These are phyloP conservation scores for Amanita exitialis DNA, from an alignment of 768 basidiomycete genomes.

Conservation along the genomic window DNA sequence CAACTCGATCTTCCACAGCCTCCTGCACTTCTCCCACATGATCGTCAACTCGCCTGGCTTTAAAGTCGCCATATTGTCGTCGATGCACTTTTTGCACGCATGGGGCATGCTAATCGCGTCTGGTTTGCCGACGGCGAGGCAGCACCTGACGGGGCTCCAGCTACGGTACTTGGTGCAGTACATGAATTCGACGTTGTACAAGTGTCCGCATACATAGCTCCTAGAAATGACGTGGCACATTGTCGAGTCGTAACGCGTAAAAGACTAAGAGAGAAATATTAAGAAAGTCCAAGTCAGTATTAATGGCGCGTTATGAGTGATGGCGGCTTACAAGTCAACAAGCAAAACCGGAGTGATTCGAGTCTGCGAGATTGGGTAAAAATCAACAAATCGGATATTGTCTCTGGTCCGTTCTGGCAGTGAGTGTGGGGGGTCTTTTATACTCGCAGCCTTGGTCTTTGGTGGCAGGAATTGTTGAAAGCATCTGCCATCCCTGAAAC, in stretches of 20 bases:
- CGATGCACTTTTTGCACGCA: slow-evolving; percentile 6
- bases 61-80: slow-evolving; percentile 2
- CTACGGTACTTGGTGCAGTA: slow-evolving; percentile 2
- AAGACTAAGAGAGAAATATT: too few relatives aligned
- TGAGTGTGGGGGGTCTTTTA: background rate
- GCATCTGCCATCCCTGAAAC: background rate
- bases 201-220: slow-evolving; percentile 2
- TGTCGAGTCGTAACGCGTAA: background rate
- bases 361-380: background rate
- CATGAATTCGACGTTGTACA: slow-evolving; percentile 6
- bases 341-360: background rate
- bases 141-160: background rate
- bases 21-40: slow-evolving; percentile 6
- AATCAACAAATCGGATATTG: background rate
- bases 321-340: background rate
- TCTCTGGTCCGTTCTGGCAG: background rate
- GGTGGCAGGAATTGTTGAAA: background rate
- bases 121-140: slow-evolving; percentile 1
- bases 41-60: slow-evolving; percentile 2
- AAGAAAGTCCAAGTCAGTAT: too few relatives aligned
- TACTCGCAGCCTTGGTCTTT: background rate
- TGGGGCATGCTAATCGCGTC: background rate
- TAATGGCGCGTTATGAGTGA: too few relatives aligned
- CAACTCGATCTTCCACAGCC: slow-evolving; percentile 1
- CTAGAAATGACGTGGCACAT: slow-evolving; percentile 6